Base-by-base conservation (phyloP, 1,284 basidiomycete species). In the Ganoderma sinense region DNA sequence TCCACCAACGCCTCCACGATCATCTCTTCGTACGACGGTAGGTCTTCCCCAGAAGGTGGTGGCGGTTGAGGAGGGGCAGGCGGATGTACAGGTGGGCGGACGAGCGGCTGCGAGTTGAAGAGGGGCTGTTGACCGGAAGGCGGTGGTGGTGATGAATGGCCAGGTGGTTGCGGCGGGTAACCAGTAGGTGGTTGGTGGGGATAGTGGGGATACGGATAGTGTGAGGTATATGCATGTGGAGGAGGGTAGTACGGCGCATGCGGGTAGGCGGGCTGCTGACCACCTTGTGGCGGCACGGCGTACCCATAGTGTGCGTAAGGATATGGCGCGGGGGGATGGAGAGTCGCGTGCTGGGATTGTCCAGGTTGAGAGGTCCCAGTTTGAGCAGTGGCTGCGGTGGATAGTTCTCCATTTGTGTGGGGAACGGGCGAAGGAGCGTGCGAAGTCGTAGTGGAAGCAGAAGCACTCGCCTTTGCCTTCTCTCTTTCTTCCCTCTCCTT, bases 21-120 rank as follows among this genome's bases (percentile, higher is more conserved):
- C 94, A 95, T 95, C 73, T 94, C 93, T 75, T 95, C 93, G 70
- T 95, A 95, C 71, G 91, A 93, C 13, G 94, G 94, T 51, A 95
- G 82, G 75, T 93, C 92, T 51, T 93, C 92, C 0, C 81, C 75
- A 18, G 78, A 75, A 0, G 78, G 79, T 69, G 81, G 64, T 64
- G 78, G 73, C 40, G 78, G 68, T 20, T 74, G 71, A 18, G 74
- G 77, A 10, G 73, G 68, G 26, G 62, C 76, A 75, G 75, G 66
- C 77, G 80, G 74, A 65, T 78, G 71, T 41, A 66, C 33, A 4
- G 72, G 69, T n/a, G 71, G 69, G n/a, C 72, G 73, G 1, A 67
- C 66, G 6, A 68, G 65, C 5, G 73, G 73, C 36, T 39, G 62
- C 2, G 69, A 67, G 40, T 53, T 73, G 66, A 74, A 73, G 6